Conservation (phyloP, 257 asterid genomes). For the Rhazya stricta region DNA sequence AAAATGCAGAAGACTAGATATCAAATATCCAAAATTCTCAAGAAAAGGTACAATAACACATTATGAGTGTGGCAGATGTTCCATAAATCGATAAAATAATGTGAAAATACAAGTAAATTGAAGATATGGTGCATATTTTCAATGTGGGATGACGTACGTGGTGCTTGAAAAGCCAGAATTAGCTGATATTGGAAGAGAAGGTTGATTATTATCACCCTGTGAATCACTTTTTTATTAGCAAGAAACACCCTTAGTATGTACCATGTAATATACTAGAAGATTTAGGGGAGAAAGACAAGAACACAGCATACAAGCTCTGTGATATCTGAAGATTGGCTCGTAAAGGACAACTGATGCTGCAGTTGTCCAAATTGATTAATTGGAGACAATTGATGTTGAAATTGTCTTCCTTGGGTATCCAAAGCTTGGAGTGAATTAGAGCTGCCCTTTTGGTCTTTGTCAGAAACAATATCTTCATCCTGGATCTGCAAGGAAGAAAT, state of each 20-base stretch:
- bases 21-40: neutral
- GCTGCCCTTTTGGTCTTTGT: conserved; percentile 55
- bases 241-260: conserved; percentile 11
- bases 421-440: conserved; percentile 21
- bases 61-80: neutral
- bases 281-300: conserved; percentile 1
- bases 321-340: conserved; percentile 64
- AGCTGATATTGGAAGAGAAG: conserved; percentile 39
- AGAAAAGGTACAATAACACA: conserved; percentile 1
- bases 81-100: neutral
- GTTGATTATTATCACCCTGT: conserved; percentile 66
- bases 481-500: conserved; percentile 45
- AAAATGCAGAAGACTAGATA: neutral
- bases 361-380: conserved; percentile 35
- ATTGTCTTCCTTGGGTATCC: conserved; percentile 42
- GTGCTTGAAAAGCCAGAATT: conserved; percentile 31
- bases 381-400: conserved; percentile 38
- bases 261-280: conserved; percentile 1
- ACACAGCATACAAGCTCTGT: conserved; percentile 55
- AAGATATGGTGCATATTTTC: conserved; percentile 8
- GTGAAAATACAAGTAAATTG: conserved; percentile 1
- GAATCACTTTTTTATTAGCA: conserved; percentile 28
- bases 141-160: conserved; percentile 45
- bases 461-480: conserved; percentile 63
- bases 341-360: conserved; percentile 61